Evolutionary conservation across 441 rosid genomes (phyloP), one percentile per base, ranked within the genome.

Genomic region (Melianthus villosus): DNA sequence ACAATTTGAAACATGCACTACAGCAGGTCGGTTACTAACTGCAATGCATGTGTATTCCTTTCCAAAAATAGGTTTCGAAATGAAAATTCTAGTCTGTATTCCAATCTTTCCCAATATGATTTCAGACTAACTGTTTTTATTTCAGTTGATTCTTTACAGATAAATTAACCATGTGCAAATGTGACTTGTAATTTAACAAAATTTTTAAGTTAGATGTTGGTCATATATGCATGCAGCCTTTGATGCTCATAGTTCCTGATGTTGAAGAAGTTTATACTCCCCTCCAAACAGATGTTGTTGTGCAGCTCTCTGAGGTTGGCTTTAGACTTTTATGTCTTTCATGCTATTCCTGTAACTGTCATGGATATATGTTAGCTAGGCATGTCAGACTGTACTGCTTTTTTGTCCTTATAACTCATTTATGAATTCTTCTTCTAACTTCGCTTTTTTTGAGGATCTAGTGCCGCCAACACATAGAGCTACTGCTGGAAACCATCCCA

Each of bases 401-500:
- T n/a, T n/a, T n/a, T n/a, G n/a, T n/a, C n/a, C n/a, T n/a, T n/a
- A n/a, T n/a, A n/a, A n/a, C n/a, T n/a, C n/a, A n/a, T n/a, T 25
- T 23, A 25, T 37, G 20, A 20, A 38, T 9, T 39, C 7, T 39
- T 5, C 34, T 53, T 8, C 28, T 19, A 47, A 17, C 13, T 15
- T 40, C 44, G 18, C 30, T 49, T 59, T 19, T 42, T 50, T 15
- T 44, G 48, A 61, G 50, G 49, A 57, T 53, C 29, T 57, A 86
- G 99, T 91, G 97, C 53, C 91, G 92, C 50, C 87, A 79, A 56
- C 99, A 86, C 66, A 57, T 92, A 56, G 96, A 82, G 77, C 72
- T 74, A 37, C 63, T 91, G 65, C 75, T 91, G 59, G 99, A 91
- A 60, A 85, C 75, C 57, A 91, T 85, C 61, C 99, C 99, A 16